Evolutionary conservation across 2,329 filamentous ascomycete genomes (phyloP).

Genomic region (Penicillium digitatum): DNA sequence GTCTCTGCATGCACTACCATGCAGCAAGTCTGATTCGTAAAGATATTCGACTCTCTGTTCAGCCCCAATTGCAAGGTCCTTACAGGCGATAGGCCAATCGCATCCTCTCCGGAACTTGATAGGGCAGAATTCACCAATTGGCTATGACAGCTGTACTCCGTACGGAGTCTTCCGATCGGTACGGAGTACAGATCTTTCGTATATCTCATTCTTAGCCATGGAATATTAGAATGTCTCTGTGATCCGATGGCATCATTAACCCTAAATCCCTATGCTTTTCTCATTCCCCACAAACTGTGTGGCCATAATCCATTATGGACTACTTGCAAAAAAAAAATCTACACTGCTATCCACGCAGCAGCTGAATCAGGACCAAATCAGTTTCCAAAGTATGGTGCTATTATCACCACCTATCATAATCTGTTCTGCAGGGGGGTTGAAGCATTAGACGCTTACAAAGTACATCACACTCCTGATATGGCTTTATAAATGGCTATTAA

Average conservation of each 20-base stretch:
- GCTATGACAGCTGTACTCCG: not conserved
- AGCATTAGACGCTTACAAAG: slow-evolving; percentile 1
- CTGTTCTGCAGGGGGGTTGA: not conserved
- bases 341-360: not conserved
- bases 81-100: slow-evolving; percentile 14
- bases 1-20: not conserved
- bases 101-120: slow-evolving; percentile 15
- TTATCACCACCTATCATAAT: not conserved
- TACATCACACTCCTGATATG: not conserved
- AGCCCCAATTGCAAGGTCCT: slow-evolving; percentile 16
- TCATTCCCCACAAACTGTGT: not conserved
- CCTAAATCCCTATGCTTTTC: not conserved
- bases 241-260: not conserved
- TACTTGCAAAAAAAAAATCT: not conserved
- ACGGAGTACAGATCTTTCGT: not conserved
- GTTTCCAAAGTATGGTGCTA: not conserved
- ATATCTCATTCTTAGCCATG: slow-evolving; percentile 6
- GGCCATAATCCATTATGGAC: not conserved
- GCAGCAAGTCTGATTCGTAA: not conserved
- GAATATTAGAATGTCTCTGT: slow-evolving; percentile 2
- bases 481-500: not conserved
- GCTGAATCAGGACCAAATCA: not conserved
- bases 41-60: not conserved
- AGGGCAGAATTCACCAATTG: slow-evolving; percentile 7
- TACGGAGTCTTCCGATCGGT: too few relatives aligned